phyloP scores from a whole-genome alignment of 768 basidiomycete genomes.

The Serpula lacrymans region DNA sequence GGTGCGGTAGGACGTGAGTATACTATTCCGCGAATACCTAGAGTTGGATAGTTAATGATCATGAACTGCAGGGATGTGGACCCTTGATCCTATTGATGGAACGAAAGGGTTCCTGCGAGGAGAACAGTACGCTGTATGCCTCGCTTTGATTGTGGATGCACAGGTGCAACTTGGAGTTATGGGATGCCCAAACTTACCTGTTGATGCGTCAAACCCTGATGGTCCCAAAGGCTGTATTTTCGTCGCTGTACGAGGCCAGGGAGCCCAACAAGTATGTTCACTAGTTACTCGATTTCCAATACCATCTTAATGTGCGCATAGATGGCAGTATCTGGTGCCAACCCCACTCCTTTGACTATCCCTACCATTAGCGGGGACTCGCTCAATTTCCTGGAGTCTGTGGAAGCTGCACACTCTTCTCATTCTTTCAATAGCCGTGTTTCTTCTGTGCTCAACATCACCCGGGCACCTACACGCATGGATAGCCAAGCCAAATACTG shows the following conservation, averaged over 20 bases:
- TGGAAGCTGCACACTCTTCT: slow-evolving; percentile 90
- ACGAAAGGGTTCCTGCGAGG: slow-evolving; percentile 92
- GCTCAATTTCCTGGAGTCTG: slow-evolving; percentile 82
- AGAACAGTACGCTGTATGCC: slow-evolving; percentile 90
- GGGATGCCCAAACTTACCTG: slow-evolving; percentile 89
- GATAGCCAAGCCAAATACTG: slow-evolving; percentile 97
- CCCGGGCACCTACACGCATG: slow-evolving; percentile 72
- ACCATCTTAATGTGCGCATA: slow-evolving; percentile 18
- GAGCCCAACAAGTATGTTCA: slow-evolving; percentile 62
- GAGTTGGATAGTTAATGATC: background rate
- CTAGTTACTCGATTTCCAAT: background rate
- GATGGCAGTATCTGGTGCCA: slow-evolving; percentile 50
- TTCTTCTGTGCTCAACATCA: slow-evolving; percentile 62
- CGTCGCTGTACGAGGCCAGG: slow-evolving; percentile 82
- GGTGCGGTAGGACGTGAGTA: slow-evolving; percentile 70
- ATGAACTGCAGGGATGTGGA: slow-evolving; percentile 69
- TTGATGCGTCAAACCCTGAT: slow-evolving; percentile 48
- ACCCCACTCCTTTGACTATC: slow-evolving; percentile 52
- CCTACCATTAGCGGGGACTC: slow-evolving; percentile 42
- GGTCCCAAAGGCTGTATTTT: slow-evolving; percentile 78
- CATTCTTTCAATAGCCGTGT: slow-evolving; percentile 80
- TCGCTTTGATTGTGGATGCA: slow-evolving; percentile 78
- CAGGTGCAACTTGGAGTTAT: slow-evolving; percentile 81
- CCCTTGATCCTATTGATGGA: slow-evolving; percentile 87
- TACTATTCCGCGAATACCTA: background rate